Evolutionary conservation across 371 early-diverging fungal genomes (phyloP), one percentile per base, ranked within the genome.

Genomic region (Nematocida ausubeli): DNA sequence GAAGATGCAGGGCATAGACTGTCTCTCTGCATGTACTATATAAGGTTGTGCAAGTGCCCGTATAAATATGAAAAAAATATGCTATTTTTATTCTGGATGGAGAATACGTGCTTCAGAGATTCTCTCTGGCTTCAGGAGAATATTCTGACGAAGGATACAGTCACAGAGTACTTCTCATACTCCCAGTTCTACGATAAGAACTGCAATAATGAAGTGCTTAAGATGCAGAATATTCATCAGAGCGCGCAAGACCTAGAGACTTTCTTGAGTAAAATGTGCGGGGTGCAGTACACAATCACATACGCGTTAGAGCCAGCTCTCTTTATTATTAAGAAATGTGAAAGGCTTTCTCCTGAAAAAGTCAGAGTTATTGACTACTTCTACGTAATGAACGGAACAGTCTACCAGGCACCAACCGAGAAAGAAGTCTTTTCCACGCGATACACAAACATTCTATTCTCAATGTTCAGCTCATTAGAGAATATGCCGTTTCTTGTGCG

Each of bases 151-250:
- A 2, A 83, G 87, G 84, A 90, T 80, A 94, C 91, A 82, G 92
- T 92, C 1, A 84, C 97, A 0, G 92, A 92, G 80, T 98, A 98
- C 87, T 96, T 97, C 85, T 88, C 91, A 28, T 87, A 87, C 65
- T 92, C 93, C 2, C 95, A 92, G 7, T 97, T 96, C 86, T 97
- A 95, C 90, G 96, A 96, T 87, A 88, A 90, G 44, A 88, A 90
- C 7, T 93, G 92, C 85, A 92, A 93, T 82, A 96, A 97, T 82
- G 95, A 95, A 57, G 89, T 91, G 9, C 82, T 98, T 14, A 87
- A 89, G 72, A 98, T 98, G 98, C 98, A 98, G 83, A 92, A 94
- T 4, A 90, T 92, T 82, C 93, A 90, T 86, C 93, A 47, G 28
- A 47, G 16, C 12, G 6, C 39, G 6, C 12, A n/a, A 4, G 37